Evolutionary conservation across 1,284 basidiomycete genomes (phyloP).

Genomic region (Abortiporus biennis): DNA sequence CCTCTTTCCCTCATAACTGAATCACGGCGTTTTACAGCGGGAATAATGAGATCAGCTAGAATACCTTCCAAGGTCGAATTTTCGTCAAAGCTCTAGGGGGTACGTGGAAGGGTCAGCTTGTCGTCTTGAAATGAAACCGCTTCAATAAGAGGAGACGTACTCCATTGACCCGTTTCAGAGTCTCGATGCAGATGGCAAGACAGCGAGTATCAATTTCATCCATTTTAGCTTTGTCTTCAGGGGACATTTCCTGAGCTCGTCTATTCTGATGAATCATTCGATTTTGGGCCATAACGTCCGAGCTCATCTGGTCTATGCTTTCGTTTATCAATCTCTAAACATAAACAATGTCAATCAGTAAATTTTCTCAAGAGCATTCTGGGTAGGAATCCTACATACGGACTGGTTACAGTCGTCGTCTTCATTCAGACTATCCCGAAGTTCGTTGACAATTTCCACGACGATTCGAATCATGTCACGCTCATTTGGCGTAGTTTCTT

Average conservation of each 20-base stretch:
- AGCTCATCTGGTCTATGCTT: neutral
- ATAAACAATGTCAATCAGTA: neutral
- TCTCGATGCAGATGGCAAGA: conserved; percentile 73
- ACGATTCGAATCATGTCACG: conserved; percentile 86
- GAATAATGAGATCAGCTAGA: conserved; percentile 82
- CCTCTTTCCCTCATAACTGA: conserved; percentile 79
- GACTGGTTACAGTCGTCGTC: neutral
- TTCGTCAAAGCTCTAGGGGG: conserved; percentile 76
- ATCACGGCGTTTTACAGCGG: conserved; percentile 82
- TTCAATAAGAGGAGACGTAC: conserved; percentile 40
- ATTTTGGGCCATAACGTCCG: too few species aligned
- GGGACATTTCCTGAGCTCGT: conserved; percentile 32
- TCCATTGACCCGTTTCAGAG: conserved; percentile 84
- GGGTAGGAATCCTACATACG: neutral
- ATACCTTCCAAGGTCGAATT: conserved; percentile 89
- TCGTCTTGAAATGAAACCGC: neutral
- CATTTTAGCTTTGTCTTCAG: conserved; percentile 48
- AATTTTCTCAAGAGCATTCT: too few species aligned
- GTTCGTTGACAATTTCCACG: conserved; percentile 86
- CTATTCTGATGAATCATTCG: neutral
- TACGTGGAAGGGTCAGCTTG: too few species aligned
- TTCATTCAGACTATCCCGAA: conserved; percentile 43
- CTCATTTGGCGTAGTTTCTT: conserved; percentile 77
- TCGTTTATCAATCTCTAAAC: neutral
- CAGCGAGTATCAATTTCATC: conserved; percentile 76